Conservation (phyloP, 176 grass and related monocot genomes). For the Neostapfia colusana region DNA sequence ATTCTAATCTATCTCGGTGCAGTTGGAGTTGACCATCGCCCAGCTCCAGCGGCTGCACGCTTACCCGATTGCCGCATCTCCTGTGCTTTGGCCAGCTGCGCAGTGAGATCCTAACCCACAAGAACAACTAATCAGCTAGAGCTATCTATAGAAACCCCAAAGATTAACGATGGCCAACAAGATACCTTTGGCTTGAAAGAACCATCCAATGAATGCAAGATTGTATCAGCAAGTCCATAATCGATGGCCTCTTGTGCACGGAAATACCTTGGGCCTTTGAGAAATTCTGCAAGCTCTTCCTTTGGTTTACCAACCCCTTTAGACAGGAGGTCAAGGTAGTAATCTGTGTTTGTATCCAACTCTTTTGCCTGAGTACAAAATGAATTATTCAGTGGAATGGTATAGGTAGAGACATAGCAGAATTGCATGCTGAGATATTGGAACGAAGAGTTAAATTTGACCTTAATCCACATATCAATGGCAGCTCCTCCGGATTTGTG, state of each 20-base stretch:
- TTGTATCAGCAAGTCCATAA: slow-evolving; percentile 81
- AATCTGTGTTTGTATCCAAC: slow-evolving; percentile 74
- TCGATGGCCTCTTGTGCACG: slow-evolving; percentile 69
- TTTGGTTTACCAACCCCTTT: slow-evolving; percentile 65
- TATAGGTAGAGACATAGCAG: not conserved
- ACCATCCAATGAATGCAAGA: slow-evolving; percentile 63
- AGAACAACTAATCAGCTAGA: slow-evolving; percentile 3
- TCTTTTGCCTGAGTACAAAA: slow-evolving; percentile 67
- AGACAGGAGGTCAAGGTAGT: slow-evolving; percentile 63
- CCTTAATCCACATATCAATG: slow-evolving; percentile 87
- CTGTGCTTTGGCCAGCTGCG: slow-evolving; percentile 48
- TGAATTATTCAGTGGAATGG: slow-evolving; percentile 5
- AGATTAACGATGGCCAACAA: not conserved
- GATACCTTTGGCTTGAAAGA: slow-evolving; percentile 62
- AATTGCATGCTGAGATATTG: not conserved
- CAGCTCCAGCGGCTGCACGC: slow-evolving; percentile 46
- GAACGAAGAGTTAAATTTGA: slow-evolving; percentile 18
- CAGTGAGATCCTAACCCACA: slow-evolving; percentile 42
- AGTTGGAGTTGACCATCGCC: slow-evolving; percentile 47
- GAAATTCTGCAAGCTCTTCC: slow-evolving; percentile 75
- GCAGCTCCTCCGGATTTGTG: slow-evolving; percentile 74
- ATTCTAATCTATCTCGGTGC: slow-evolving; percentile 29
- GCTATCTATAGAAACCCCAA: not conserved
- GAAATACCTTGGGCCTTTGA: slow-evolving; percentile 69
- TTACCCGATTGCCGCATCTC: slow-evolving; percentile 45